Percentiles rank a stretch among this genome's conserved stretches.
These are phyloP conservation scores for Citrus trifoliata DNA, from an alignment of 345 rosid genomes.

Conservation along the genomic window DNA sequence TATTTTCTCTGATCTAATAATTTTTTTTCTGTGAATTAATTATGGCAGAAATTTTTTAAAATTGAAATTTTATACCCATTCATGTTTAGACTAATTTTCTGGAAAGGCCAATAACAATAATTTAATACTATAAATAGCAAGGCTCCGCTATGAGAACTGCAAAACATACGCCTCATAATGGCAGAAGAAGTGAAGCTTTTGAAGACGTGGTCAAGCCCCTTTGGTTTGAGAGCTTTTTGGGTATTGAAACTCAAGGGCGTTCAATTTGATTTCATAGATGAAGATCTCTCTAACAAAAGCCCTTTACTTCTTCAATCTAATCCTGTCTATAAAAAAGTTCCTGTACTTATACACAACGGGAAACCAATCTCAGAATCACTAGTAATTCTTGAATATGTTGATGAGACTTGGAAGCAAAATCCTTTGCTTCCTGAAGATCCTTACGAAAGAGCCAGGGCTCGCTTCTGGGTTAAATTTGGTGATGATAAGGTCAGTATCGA, in stretches of 20 bases:
- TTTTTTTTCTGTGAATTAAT: too few species aligned
- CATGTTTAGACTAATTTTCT: too few species aligned
- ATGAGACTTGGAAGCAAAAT: slow-evolving; percentile 29
- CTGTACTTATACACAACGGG: slow-evolving; percentile 30
- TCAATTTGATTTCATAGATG: slow-evolving; percentile 22
- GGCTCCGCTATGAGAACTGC: too few species aligned
- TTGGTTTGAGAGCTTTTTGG: slow-evolving; percentile 25
- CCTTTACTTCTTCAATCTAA: slow-evolving; percentile 26
- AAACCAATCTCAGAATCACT: slow-evolving; percentile 32
- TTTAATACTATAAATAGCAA: too few species aligned
- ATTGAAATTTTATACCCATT: too few species aligned
- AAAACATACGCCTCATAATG: too few species aligned
- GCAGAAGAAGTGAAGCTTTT: slow-evolving; percentile 33
- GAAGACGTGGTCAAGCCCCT: slow-evolving; percentile 37
- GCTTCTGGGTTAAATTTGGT: slow-evolving; percentile 29
- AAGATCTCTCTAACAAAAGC: slow-evolving; percentile 31
- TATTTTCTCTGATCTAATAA: too few species aligned
- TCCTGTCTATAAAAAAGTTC: slow-evolving; percentile 32
- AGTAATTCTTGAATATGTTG: slow-evolving; percentile 35
- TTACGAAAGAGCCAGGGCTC: slow-evolving; percentile 17
- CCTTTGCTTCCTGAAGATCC: slow-evolving; percentile 34
- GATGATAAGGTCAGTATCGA: slow-evolving; percentile 25
- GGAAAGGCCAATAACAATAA: too few species aligned
- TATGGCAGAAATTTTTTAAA: too few species aligned
- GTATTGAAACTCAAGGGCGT: slow-evolving; percentile 31